Evolutionary conservation across 768 basidiomycete genomes (phyloP).

Genomic region (Leccinellum luteum): DNA sequence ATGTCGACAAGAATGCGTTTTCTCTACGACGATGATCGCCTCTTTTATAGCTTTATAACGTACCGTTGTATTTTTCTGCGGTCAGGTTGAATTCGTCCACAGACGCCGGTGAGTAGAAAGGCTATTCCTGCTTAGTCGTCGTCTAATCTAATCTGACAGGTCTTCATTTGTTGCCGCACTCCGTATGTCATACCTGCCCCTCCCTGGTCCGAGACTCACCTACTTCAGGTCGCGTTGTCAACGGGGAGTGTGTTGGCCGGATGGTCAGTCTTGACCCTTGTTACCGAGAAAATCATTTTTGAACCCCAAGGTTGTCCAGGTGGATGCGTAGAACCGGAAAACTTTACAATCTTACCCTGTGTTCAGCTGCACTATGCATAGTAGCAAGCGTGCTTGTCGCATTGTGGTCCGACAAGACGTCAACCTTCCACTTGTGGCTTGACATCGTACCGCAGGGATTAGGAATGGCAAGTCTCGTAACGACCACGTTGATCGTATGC

Average conservation of each 20-base stretch:
- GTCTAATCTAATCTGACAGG: slow-evolving; percentile 42
- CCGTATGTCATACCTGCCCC: slow-evolving; percentile 45
- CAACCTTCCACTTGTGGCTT: slow-evolving; percentile 65
- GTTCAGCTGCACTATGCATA: slow-evolving; percentile 59
- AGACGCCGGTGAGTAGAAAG: slow-evolving; percentile 55
- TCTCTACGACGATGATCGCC: slow-evolving; percentile 2
- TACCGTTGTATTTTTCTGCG: slow-evolving; percentile 86
- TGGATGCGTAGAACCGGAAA: slow-evolving; percentile 85
- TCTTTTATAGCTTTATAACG: slow-evolving; percentile 67
- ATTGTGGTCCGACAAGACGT: slow-evolving; percentile 63
- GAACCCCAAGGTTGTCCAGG: slow-evolving; percentile 41
- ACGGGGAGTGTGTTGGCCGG: slow-evolving; percentile 86
- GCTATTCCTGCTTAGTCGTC: neutral
- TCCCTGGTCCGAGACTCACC: slow-evolving; percentile 10
- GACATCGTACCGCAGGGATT: slow-evolving; percentile 81
- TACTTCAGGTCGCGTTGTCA: slow-evolving; percentile 68
- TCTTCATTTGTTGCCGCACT: slow-evolving; percentile 86
- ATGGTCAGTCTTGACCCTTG: slow-evolving; percentile 48
- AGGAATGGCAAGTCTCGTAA: slow-evolving; percentile 81
- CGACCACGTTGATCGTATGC: slow-evolving; percentile 81
- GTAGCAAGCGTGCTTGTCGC: slow-evolving; percentile 59
- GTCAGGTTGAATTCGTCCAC: slow-evolving; percentile 69
- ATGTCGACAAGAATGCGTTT: neutral
- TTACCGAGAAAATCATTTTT: slow-evolving; percentile 2
- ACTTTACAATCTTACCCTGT: slow-evolving; percentile 72